Base-by-base conservation (phyloP, 495 filamentous ascomycete genomes). In the Daldinia childiae region DNA sequence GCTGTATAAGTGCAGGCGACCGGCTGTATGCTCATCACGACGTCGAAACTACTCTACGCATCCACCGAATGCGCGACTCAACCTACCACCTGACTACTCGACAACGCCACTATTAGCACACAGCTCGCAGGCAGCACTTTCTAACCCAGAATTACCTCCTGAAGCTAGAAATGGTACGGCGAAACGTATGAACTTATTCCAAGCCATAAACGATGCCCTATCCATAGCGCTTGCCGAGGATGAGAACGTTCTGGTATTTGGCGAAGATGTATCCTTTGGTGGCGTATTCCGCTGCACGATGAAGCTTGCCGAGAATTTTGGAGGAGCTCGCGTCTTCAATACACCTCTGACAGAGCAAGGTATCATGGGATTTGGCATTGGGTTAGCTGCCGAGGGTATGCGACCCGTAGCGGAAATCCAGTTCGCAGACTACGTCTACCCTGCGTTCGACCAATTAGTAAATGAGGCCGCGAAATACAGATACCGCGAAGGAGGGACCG, bases 391-490 rank as follows among this genome's bases (percentile, higher is more conserved):
- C 19, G 90, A 97, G 80, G 95, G 95, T 6, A 93, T 97, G 91
- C 92, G 91, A 58, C 92, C 95, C 0, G 88, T 99, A 17, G 95
- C 96, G 1, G 95, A 99, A 82, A 95, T 99, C 58, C 95, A 99
- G 80, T 99, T 99, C 75, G 96, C 95, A 38, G 95, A 99, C 80
- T 99, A 99, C 79, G 90, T 99, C 45, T 98, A 90, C 79, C 95
- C 95, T 2, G 94, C 95, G 1, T 98, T 98, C 71, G 95, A 99
- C 76, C 95, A 99, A 86, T 85, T 99, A 41, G 94, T 98, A 68
- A 98, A 98, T 76, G 95, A 99, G 80, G 94, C 94, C 3, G 93
- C 93, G 56, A 99, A 98, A 82, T 92, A 92, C 69, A 83, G 95
- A 60, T 99, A 95, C 80, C 86, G 95, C 57, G 92, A 95, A 77